Conservation (phyloP, 1,139 yeast genomes). For the Waltiozyma sp. region DNA sequence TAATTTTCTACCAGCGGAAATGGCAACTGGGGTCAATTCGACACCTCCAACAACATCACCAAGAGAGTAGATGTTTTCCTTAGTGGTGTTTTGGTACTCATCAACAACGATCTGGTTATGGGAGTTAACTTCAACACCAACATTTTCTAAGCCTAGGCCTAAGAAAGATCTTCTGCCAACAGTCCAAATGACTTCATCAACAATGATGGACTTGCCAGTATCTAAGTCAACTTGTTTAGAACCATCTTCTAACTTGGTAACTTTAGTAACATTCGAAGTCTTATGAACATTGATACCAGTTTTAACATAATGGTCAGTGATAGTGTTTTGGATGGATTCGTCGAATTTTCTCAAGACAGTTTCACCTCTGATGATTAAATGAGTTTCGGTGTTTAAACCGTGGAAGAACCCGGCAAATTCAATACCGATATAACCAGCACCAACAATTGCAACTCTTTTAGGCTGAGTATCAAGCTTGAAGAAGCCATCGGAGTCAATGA, state of each 20-base stretch:
- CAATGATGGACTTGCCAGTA: constrained; percentile 46
- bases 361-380: constrained; percentile 81
- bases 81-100: constrained; percentile 76
- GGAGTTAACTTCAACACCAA: constrained; percentile 55
- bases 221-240: constrained; percentile 50
- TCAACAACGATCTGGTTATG: constrained; percentile 59
- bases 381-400: constrained; percentile 81
- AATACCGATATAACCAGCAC: constrained; percentile 96
- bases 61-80: constrained; percentile 64
- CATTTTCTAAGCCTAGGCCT: constrained; percentile 65
- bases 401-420: constrained; percentile 92
- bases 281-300: constrained; percentile 78
- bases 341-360: constrained; percentile 85
- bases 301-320: constrained; percentile 70
- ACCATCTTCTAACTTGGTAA: constrained; percentile 50
- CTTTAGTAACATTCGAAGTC: constrained; percentile 42
- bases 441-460: constrained; percentile 84
- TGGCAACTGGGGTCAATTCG: constrained; percentile 96
- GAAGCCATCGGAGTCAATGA: constrained; percentile 87
- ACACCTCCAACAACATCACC: constrained; percentile 92
- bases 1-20: constrained; percentile 93
- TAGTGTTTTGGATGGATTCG: constrained; percentile 61
- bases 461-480: constrained; percentile 76
- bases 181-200: constrained; percentile 85
- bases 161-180: constrained; percentile 76